Evolutionary conservation across 2,329 filamentous ascomycete genomes (phyloP).

Genomic region (Colletotrichum siamense): DNA sequence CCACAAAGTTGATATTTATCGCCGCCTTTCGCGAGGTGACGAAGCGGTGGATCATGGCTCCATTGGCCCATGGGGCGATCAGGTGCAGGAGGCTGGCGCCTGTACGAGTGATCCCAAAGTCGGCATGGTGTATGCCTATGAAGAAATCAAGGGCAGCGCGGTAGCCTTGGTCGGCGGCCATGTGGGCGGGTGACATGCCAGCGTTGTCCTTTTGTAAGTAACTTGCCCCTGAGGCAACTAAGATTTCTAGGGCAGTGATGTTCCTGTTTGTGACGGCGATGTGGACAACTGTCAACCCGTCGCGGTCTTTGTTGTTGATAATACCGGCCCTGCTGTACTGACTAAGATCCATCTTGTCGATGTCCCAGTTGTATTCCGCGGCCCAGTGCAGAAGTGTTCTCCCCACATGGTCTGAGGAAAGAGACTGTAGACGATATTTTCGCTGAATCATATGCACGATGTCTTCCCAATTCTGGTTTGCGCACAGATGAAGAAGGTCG

Average conservation of each 20-base stretch:
- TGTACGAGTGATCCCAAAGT: neutral
- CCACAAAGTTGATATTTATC: neutral
- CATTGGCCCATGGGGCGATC: rapidly evolving
- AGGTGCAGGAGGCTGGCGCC: neutral
- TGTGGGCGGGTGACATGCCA: neutral
- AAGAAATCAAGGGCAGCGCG: neutral
- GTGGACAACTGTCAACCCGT: neutral
- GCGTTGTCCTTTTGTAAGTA: neutral
- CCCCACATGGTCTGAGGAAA: neutral
- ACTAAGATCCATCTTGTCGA: neutral
- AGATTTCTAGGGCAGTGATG: rapidly evolving
- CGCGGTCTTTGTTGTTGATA: neutral
- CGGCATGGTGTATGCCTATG: rapidly evolving
- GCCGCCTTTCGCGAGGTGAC: rapidly evolving
- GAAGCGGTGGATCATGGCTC: rapidly evolving
- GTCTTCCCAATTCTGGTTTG: neutral
- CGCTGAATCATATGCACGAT: neutral
- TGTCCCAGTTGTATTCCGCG: neutral
- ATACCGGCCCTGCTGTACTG: neutral
- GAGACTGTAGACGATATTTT: neutral
- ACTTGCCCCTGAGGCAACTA: neutral
- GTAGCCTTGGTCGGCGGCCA: neutral
- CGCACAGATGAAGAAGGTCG: neutral
- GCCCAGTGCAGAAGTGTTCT: neutral
- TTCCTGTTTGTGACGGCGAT: neutral